These are phyloP conservation scores for Dothideomycetes sp. DNA, from an alignment of 2,329 filamentous ascomycete genomes.

Conservation along the genomic window DNA sequence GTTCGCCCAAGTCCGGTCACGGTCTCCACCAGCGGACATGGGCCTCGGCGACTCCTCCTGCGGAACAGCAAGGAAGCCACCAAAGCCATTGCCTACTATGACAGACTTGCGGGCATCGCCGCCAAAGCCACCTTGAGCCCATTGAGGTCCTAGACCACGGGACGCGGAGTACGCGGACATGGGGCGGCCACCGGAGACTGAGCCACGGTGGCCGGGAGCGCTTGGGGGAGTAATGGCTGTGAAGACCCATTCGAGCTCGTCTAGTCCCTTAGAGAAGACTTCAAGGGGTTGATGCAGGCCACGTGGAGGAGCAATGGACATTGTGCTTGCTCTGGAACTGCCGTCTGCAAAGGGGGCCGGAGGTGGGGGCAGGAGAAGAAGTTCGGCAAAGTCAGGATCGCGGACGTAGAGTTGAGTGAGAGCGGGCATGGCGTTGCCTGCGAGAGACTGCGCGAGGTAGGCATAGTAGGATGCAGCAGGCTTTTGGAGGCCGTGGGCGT, in stretches of 20 bases:
- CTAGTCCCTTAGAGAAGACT: slow-evolving; percentile 55
- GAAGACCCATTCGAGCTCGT: slow-evolving; percentile 59
- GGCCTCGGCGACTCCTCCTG: slow-evolving; percentile 31
- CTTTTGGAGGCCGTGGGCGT: slow-evolving; percentile 46
- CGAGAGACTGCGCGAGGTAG: slow-evolving; percentile 75
- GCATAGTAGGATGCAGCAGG: slow-evolving; percentile 60
- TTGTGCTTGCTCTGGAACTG: slow-evolving; percentile 1
- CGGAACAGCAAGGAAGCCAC: slow-evolving; percentile 55
- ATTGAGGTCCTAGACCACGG: slow-evolving; percentile 41
- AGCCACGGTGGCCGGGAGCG: slow-evolving; percentile 26
- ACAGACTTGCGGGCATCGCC: slow-evolving; percentile 49
- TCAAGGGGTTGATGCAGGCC: slow-evolving; percentile 47
- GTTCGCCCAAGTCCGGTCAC: slow-evolving; percentile 3
- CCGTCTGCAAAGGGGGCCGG: slow-evolving; percentile 37
- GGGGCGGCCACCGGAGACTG: slow-evolving; percentile 31
- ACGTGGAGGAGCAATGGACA: slow-evolving; percentile 11
- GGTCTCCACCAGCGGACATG: slow-evolving; percentile 12
- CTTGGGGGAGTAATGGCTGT: slow-evolving; percentile 44
- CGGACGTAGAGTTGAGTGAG: slow-evolving; percentile 74
- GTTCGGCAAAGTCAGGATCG: slow-evolving; percentile 71
- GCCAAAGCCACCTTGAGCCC: slow-evolving; percentile 35
- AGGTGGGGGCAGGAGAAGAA: slow-evolving; percentile 62
- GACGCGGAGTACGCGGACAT: slow-evolving; percentile 33
- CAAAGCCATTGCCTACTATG: slow-evolving; percentile 57
- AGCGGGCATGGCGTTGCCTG: slow-evolving; percentile 62